Evolutionary conservation across 768 basidiomycete genomes (phyloP), one percentile per base, ranked within the genome.

Genomic region (Baorangia bicolor): DNA sequence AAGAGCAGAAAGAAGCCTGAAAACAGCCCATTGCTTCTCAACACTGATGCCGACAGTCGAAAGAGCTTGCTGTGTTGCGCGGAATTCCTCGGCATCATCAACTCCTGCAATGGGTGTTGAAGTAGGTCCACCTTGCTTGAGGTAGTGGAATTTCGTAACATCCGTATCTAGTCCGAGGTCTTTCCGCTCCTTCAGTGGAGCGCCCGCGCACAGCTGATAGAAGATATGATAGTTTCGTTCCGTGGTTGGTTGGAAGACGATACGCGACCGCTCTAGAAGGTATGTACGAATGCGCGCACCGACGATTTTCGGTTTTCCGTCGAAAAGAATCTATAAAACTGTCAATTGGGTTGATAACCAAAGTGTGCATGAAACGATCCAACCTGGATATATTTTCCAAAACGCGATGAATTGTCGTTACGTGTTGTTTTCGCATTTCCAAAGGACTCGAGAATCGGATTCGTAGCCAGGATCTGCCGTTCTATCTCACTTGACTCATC

Each of bases 211-310:
- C n/a, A 99, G 78, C 70, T 99, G 97, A 75, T 99, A 98, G 80
- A 99, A 99, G 64, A 99, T 98, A 73, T 99, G 97, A 74, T 98
- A 99, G 74, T 99, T 99, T 56, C 97, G 87, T 73, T 99, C 97
- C 41, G 91, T 94, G 55, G 90, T 79, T 18, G 97, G 96, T 73
- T 99, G 97, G 73, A 96, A 98, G 55, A 98, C 95, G 58, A 99
- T 89, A 58, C 97, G 87, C 38, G 97, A 98, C 39, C 97, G 92
- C 69, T 99, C 97, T 58, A 99, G 79, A 30, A 99, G 84, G 76
- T 99, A 99, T 49, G 97, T 99, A 64, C 97, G 87, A 64, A 99
- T 98, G n/a, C 96, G 86, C 5, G 97, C 97, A 47, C 97, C 97
- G 59, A 98, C 94, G 62, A 99, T 99, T 69, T 95, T 92, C 76